Evolutionary conservation across 139 green algal species (phyloP).

Genomic region (Zygnema cylindricum): DNA sequence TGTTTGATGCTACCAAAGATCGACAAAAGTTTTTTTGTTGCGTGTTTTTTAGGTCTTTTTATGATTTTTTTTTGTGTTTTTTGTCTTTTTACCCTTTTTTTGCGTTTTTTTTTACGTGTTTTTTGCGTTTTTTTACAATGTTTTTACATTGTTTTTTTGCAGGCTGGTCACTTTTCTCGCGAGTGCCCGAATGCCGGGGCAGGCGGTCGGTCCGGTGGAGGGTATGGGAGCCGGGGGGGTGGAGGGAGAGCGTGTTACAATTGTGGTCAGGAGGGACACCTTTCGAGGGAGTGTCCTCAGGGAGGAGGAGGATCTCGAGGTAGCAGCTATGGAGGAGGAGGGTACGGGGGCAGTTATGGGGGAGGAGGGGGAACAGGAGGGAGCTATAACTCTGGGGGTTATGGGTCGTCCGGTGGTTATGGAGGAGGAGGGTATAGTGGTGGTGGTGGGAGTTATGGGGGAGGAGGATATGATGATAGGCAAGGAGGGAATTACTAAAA

Average conservation of each 20-base stretch:
- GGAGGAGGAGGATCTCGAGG: background rate
- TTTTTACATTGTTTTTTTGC: background rate
- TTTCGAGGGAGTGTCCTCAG: slow-evolving; percentile 49
- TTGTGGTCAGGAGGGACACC: slow-evolving; percentile 51
- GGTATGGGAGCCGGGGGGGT: slow-evolving; percentile 12
- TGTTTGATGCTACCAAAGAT: too few relatives aligned
- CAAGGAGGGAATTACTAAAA: slow-evolving; percentile 26
- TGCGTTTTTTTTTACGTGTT: too few relatives aligned
- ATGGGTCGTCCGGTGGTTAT: background rate
- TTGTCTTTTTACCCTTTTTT: too few relatives aligned
- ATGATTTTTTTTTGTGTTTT: too few relatives aligned
- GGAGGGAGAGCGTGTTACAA: slow-evolving; percentile 45
- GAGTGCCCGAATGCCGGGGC: slow-evolving; percentile 15
- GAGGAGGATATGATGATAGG: background rate
- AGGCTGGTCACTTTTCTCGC: slow-evolving; percentile 36
- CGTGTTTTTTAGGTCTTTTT: too few relatives aligned
- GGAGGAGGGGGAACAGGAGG: background rate
- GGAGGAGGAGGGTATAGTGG: slow-evolving; percentile 6
- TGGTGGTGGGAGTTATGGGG: slow-evolving; percentile 7
- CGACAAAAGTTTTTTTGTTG: too few relatives aligned
- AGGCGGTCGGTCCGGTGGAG: slow-evolving; percentile 7
- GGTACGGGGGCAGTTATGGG: background rate
- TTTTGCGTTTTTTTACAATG: background rate
- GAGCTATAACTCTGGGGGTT: background rate
- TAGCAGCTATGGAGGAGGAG: slow-evolving; percentile 8